Conservation (phyloP, 805 yeast species). For the Kodamaea hsintzibuensis region DNA sequence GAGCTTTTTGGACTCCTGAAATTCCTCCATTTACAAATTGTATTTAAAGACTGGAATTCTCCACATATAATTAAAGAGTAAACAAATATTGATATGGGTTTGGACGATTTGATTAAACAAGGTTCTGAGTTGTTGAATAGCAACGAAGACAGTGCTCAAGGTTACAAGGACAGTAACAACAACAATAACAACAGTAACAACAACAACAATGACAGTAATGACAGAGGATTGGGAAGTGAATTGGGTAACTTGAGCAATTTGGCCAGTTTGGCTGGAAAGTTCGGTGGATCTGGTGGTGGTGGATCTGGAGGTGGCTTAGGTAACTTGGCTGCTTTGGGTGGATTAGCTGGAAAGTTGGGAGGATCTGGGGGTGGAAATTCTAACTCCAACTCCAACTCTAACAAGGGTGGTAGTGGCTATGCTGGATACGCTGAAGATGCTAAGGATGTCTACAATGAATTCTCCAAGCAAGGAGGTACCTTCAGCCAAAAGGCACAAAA, state of each 20-base stretch:
- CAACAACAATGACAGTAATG: constrained; percentile 1
- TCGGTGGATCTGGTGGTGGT: constrained; percentile 3
- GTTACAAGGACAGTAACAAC: constrained; percentile 2
- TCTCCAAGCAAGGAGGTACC: constrained; percentile 29
- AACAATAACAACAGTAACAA: constrained; percentile 7
- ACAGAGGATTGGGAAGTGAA: constrained; percentile 4
- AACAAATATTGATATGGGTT: constrained; percentile 24
- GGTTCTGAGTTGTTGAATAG: constrained; percentile 9
- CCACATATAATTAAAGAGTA: not conserved
- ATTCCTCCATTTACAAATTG: not conserved
- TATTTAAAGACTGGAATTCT: not conserved
- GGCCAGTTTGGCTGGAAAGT: constrained; percentile 7
- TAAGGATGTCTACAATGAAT: constrained; percentile 35
- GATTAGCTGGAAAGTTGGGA: constrained; percentile 4
- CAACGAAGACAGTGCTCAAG: not conserved
- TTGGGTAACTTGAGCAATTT: constrained; percentile 6
- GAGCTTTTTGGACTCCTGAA: not conserved
- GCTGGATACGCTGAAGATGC: constrained; percentile 31
- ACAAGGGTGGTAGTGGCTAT: constrained; percentile 22
- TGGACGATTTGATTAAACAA: constrained; percentile 24
- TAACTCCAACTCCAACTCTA: not conserved
- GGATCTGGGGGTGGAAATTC: not conserved
- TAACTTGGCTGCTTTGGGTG: constrained; percentile 7
- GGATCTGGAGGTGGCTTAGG: not conserved
- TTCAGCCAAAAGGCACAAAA: constrained; percentile 37